Percentiles rank a stretch among this genome's conserved stretches.
Conservation (phyloP, 2,329 filamentous ascomycete genomes). For the Aspergillus aculeatus region DNA sequence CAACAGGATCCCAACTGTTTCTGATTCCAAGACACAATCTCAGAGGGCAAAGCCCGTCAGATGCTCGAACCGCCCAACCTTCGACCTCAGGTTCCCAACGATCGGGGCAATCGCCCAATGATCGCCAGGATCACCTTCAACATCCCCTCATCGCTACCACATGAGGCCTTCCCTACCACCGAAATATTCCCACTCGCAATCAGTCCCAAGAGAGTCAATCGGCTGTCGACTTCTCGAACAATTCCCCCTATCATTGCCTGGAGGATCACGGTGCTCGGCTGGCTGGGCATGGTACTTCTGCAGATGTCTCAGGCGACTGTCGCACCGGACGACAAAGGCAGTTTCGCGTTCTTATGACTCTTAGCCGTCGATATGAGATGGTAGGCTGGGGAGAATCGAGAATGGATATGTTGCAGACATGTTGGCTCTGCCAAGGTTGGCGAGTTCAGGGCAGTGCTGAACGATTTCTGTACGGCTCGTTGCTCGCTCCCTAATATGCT, state of each 20-base stretch:
- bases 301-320: background rate
- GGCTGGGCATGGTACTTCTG: background rate
- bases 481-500: background rate
- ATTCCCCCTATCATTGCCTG: background rate
- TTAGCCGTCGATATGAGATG: background rate
- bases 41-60: no score
- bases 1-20: no score
- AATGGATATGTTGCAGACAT: background rate
- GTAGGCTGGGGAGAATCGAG: background rate
- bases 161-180: no score
- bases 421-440: background rate
- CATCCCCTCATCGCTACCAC: no score
- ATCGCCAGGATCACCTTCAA: no score
- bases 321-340: background rate
- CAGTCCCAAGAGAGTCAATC: no score
- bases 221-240: background rate
- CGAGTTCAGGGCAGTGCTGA: background rate
- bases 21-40: no score
- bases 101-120: no score
- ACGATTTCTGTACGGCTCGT: background rate
- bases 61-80: no score
- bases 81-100: no score
- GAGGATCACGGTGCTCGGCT: background rate
- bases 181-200: no score
- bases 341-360: background rate